phyloP scores from a whole-genome alignment of 2,329 filamentous ascomycete genomes.

The Fusarium anguioides region DNA sequence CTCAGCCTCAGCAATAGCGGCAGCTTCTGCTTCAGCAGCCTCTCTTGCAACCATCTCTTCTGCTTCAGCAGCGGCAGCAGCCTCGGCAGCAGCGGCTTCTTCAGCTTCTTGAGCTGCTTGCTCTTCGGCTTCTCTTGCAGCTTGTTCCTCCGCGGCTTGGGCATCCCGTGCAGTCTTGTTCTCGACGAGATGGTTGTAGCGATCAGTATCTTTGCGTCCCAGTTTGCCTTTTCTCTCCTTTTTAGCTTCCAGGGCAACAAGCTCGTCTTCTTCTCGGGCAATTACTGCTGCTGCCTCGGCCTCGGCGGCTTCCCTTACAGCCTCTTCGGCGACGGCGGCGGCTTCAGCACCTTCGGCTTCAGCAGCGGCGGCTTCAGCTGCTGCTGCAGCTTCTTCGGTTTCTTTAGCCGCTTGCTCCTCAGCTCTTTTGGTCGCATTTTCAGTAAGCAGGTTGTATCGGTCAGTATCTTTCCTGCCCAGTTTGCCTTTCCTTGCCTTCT shows the following conservation, averaged over 20 bases:
- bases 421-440: slow-evolving; percentile 50
- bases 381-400: slow-evolving; percentile 31
- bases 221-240: slow-evolving; percentile 40
- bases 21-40: slow-evolving; percentile 37
- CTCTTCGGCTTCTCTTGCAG: slow-evolving; percentile 44
- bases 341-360: slow-evolving; percentile 28
- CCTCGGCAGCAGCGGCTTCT: slow-evolving; percentile 39
- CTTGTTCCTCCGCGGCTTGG: slow-evolving; percentile 49
- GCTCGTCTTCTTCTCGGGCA: slow-evolving; percentile 37
- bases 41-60: slow-evolving; percentile 40
- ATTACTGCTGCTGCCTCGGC: slow-evolving; percentile 20
- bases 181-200: slow-evolving; percentile 25
- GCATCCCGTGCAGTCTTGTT: slow-evolving; percentile 38
- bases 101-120: slow-evolving; percentile 40
- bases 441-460: slow-evolving; percentile 53
- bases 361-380: slow-evolving; percentile 27
- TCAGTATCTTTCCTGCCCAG: slow-evolving; percentile 59
- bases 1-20: slow-evolving; percentile 36
- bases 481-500: slow-evolving; percentile 62
- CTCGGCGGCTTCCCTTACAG: slow-evolving; percentile 30
- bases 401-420: slow-evolving; percentile 45
- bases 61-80: slow-evolving; percentile 31
- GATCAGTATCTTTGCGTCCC: slow-evolving; percentile 39
- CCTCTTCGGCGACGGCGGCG: slow-evolving; percentile 18
- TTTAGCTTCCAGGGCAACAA: slow-evolving; percentile 35